Conservation (phyloP, 2,329 filamentous ascomycete species). For the Fusarium veterinarium region DNA sequence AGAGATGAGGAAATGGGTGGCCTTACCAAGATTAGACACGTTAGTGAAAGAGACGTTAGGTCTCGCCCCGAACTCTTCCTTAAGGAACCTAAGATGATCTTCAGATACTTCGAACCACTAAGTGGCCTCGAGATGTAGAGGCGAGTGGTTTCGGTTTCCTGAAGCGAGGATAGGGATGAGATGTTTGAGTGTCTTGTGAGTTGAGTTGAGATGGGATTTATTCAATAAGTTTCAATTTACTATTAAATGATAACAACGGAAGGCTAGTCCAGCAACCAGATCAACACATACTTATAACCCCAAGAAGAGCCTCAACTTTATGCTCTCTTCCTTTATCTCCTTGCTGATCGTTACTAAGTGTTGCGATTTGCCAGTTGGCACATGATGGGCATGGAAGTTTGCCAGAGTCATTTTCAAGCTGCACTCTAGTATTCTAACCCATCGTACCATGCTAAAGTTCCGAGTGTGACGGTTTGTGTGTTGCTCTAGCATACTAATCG, state of each 20-base stretch:
- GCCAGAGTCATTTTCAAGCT: background rate
- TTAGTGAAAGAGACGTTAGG: background rate
- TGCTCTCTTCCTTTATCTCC: too few species aligned
- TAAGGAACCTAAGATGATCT: background rate
- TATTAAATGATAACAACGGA: background rate
- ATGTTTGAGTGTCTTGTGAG: background rate
- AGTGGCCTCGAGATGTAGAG: background rate
- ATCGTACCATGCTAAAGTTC: background rate
- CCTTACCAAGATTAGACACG: background rate
- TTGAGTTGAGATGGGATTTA: background rate
- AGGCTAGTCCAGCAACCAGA: too few species aligned
- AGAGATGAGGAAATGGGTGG: background rate
- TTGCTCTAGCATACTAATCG: background rate
- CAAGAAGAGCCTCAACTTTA: background rate
- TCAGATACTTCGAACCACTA: too few species aligned
- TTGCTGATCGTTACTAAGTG: background rate
- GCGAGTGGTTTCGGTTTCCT: background rate
- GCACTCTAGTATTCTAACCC: background rate
- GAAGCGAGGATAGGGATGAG: background rate
- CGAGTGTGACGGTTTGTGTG: background rate
- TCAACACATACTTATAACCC: background rate
- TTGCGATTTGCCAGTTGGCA: conserved; percentile 1
- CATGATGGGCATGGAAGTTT: background rate
- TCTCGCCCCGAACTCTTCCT: background rate
- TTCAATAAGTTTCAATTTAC: background rate